Conservation (phyloP, 2,329 filamentous ascomycete species). For the Tolypocladium guangdongense region DNA sequence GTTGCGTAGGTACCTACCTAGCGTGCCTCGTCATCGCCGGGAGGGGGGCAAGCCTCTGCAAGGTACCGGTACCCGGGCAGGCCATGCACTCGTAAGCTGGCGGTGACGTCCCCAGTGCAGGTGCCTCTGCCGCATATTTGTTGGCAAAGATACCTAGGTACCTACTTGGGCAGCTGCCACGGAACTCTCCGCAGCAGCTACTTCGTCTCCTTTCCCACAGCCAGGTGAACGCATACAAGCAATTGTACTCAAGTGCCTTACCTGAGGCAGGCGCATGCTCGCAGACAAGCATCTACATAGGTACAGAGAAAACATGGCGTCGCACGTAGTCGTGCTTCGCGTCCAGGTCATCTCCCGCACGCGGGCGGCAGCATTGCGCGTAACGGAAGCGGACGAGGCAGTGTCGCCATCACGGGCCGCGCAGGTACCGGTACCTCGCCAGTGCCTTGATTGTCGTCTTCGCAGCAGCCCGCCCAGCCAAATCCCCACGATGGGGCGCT, state of each 20-base stretch:
- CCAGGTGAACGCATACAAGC: no score
- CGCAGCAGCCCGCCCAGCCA: slow-evolving; percentile 1
- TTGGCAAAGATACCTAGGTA: not conserved
- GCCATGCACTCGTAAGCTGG: no score
- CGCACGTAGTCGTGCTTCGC: not conserved
- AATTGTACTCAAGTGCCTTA: not conserved
- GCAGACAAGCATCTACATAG: not conserved
- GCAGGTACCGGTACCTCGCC: slow-evolving; percentile 18
- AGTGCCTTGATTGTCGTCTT: not conserved
- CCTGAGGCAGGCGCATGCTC: not conserved
- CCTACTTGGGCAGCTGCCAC: no score
- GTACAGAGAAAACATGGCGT: not conserved
- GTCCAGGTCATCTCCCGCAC: not conserved
- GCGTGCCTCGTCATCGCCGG: slow-evolving; percentile 29
- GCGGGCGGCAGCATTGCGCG: no score
- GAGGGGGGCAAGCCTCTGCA: slow-evolving; percentile 2
- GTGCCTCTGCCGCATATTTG: not conserved
- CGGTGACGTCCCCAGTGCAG: slow-evolving; percentile 6
- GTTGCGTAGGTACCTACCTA: no score
- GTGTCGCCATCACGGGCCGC: not conserved
- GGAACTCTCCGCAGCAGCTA: not conserved
- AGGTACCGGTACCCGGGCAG: slow-evolving; percentile 9
- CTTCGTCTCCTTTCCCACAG: no score
- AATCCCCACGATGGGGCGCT: slow-evolving; percentile 1
- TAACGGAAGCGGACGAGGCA: not conserved